Evolutionary conservation across 2,329 filamentous ascomycete species (phyloP).

Genomic region (Spiromastix sp.): DNA sequence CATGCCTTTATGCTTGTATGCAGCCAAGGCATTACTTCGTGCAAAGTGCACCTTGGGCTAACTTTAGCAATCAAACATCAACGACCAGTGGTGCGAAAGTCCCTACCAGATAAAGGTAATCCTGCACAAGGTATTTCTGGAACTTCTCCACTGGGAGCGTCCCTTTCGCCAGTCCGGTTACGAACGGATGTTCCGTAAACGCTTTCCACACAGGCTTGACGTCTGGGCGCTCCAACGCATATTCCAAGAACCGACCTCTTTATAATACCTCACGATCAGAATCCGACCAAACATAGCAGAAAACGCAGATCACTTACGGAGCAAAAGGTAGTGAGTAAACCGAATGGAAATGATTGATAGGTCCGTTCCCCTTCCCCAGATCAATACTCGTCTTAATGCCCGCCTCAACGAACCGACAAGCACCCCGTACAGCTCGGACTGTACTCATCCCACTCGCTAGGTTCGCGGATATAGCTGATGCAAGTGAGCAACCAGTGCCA

Average conservation of each 20-base stretch:
- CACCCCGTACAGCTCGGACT: constrained; percentile 42
- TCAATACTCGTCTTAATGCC: constrained; percentile 48
- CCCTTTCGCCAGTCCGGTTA: constrained; percentile 64
- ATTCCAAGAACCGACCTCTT: constrained; percentile 72
- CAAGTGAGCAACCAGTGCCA: constrained; percentile 87
- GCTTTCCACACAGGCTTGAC: constrained; percentile 63
- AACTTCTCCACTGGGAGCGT: constrained; percentile 66
- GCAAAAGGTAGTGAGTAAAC: constrained; percentile 49
- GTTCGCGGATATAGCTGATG: constrained; percentile 60
- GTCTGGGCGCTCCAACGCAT: constrained; percentile 64
- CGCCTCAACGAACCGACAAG: constrained; percentile 50
- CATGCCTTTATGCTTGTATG: constrained; percentile 71
- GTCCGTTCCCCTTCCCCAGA: constrained; percentile 50
- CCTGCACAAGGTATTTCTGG: constrained; percentile 81
- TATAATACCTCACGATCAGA: not conserved
- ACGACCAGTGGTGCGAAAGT: constrained; percentile 1
- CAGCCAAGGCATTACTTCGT: constrained; percentile 71
- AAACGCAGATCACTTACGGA: constrained; percentile 33
- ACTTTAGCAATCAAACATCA: constrained; percentile 2
- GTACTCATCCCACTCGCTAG: constrained; percentile 42
- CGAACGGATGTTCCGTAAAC: constrained; percentile 76
- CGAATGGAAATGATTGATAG: constrained; percentile 59
- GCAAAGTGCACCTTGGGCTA: constrained; percentile 65
- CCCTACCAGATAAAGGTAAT: constrained; percentile 76
- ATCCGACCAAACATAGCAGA: not conserved